Evolutionary conservation across 2,329 filamentous ascomycete species (phyloP).

Genomic region (Beauveria medogensis): DNA sequence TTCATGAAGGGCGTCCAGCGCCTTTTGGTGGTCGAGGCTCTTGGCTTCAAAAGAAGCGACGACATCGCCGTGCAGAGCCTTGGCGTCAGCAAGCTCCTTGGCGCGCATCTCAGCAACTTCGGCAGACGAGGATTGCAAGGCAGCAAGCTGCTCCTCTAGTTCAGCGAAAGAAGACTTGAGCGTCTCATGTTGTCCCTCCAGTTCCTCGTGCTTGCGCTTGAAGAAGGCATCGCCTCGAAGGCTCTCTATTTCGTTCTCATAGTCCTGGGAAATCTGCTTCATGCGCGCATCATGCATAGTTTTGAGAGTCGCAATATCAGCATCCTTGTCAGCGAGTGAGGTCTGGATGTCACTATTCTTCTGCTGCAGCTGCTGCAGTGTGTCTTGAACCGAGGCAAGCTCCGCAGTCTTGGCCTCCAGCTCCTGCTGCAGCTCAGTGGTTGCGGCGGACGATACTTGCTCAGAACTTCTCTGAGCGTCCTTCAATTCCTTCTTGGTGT

Average conservation of each 20-base stretch:
- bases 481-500: conserved; percentile 34
- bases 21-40: conserved; percentile 44
- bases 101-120: conserved; percentile 31
- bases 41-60: conserved; percentile 41
- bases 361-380: conserved; percentile 40
- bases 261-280: conserved; percentile 50
- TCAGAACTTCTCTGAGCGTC: background rate
- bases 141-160: conserved; percentile 48
- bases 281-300: conserved; percentile 50
- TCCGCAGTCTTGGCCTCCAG: conserved; percentile 37
- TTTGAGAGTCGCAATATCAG: conserved; percentile 42
- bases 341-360: conserved; percentile 40
- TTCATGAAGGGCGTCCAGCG: conserved; percentile 46
- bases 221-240: conserved; percentile 55
- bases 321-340: conserved; percentile 40
- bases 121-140: conserved; percentile 32
- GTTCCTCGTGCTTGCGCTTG: conserved; percentile 54
- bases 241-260: conserved; percentile 57
- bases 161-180: conserved; percentile 34
- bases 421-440: conserved; percentile 26
- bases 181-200: conserved; percentile 50
- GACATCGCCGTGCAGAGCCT: conserved; percentile 35
- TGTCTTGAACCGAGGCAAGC: conserved; percentile 36
- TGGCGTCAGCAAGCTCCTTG: conserved; percentile 34
- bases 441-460: background rate